Base-by-base conservation (phyloP, 2,329 filamentous ascomycete genomes). In the Elsinoe arachidis region DNA sequence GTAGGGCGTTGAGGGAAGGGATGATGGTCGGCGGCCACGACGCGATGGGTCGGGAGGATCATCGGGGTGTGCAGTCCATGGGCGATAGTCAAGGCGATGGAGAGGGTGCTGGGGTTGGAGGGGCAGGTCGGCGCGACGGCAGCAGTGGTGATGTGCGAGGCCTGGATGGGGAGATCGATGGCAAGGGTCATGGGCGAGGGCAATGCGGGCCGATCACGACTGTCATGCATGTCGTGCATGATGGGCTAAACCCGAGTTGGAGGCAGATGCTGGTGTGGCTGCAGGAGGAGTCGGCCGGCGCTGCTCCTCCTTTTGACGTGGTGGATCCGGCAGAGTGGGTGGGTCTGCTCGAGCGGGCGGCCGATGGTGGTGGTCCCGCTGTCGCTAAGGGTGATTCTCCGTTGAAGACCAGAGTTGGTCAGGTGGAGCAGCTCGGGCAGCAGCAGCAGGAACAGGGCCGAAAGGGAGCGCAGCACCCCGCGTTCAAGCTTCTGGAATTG, bases 181-280 rank as follows among this genome's bases (percentile, higher is more conserved):
- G 53, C 12, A 4, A 34, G 54, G 15, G 52, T 49, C 35, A 54
- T 57, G 9, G 37, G 49, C 19, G 5, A 56, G 35, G 58, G 3
- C 62, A 66, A 37, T 17, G 15, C 35, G 37, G 39, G 53, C 54
- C 54, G 55, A 58, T 61, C 14, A 38, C 33, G 21, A 53, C 17
- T 39, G 73, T 81, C 3, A 76, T 74, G 58, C 78, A 82, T 63
- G 67, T 81, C 2, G 61, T 80, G 26, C 81, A 80, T 59, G 70
- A 73, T 26, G 69, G 76, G 58, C 65, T 58, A 7, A 62, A 62
- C 6, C 74, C 76, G 3, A 73, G 63, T 1, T 80, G 77, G 78
- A 64, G 60, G 0, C 68, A 76, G 51, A 67, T 81, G 63, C 65
- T 80, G n/a, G 60, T 63, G 3, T 79, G 75, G 76, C 60, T 78